Percentiles rank a stretch among this genome's conserved stretches.
Conservation (phyloP, 2,329 filamentous ascomycete species). For the Annulohypoxylon truncatum region DNA sequence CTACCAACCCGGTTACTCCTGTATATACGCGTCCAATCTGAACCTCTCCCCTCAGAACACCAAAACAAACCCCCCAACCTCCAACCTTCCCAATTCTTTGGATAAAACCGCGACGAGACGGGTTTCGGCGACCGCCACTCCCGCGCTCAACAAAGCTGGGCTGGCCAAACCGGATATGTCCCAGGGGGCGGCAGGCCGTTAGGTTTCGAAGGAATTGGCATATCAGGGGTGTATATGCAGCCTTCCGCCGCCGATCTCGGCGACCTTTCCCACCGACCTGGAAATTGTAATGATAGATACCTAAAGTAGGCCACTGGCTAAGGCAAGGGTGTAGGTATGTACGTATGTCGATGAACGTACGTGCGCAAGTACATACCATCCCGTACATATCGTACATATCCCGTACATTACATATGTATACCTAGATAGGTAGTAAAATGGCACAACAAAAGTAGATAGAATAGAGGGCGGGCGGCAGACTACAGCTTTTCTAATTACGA, state of each 20-base stretch:
- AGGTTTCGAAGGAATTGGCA: conserved; percentile 1
- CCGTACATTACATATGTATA: neutral
- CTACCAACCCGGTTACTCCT: neutral
- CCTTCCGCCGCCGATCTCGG: conserved; percentile 37
- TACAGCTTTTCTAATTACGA: conserved; percentile 21
- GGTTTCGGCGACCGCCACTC: conserved; percentile 17
- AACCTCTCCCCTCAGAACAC: neutral
- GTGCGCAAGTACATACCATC: neutral
- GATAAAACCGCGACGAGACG: neutral
- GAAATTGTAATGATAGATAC: conserved; percentile 4
- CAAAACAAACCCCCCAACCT: neutral
- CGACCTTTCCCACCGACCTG: neutral
- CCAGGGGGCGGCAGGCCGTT: neutral
- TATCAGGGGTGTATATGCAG: conserved; percentile 29
- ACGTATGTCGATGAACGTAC: neutral
- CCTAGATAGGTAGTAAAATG: neutral
- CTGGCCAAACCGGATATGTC: neutral
- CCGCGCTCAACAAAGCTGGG: neutral
- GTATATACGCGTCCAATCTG: neutral
- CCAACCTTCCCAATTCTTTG: neutral
- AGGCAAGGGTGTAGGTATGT: neutral
- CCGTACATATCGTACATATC: neutral
- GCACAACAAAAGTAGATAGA: neutral
- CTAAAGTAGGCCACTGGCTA: neutral
- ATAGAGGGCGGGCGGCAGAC: conserved; percentile 18